Percentiles rank a stretch among this genome's conserved stretches.
phyloP scores from a whole-genome alignment of 2,329 filamentous ascomycete species.

The Alternaria hordeiaustralica region DNA sequence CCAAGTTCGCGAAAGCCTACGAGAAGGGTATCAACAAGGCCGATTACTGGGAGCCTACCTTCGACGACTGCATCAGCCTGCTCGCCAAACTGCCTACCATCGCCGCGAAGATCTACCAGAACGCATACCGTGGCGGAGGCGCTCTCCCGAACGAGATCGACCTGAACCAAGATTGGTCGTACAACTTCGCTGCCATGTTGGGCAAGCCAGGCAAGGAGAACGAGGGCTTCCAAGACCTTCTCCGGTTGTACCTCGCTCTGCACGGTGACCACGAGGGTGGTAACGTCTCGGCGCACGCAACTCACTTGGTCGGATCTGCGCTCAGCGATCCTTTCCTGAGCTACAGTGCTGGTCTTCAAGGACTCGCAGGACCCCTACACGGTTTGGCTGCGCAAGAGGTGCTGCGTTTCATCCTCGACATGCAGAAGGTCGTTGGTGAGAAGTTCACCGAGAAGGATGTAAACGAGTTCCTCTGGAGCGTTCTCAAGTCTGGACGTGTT shows the following conservation, averaged over 20 bases:
- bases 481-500: conserved; percentile 90
- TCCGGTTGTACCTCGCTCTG: conserved; percentile 91
- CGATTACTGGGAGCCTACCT: conserved; percentile 98
- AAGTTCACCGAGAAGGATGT: conserved; percentile 82
- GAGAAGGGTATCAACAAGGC: conserved; percentile 90
- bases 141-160: conserved; percentile 79
- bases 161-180: conserved; percentile 89
- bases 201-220: conserved; percentile 88
- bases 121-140: conserved; percentile 77
- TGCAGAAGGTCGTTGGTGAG: conserved; percentile 85
- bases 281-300: conserved; percentile 94
- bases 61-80: conserved; percentile 91
- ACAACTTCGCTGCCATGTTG: conserved; percentile 97
- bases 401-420: conserved; percentile 93
- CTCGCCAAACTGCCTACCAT: conserved; percentile 96
- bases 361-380: conserved; percentile 91
- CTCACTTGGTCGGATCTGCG: conserved; percentile 92
- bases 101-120: conserved; percentile 97
- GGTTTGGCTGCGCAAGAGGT: conserved; percentile 96
- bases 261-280: conserved; percentile 98
- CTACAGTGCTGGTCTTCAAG: conserved; percentile 94
- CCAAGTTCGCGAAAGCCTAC: conserved; percentile 91
- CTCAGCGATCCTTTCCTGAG: conserved; percentile 94
- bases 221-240: conserved; percentile 92
- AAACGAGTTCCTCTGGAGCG: conserved; percentile 88